Conservation (phyloP, 2,329 filamentous ascomycete genomes). For the Claviceps pusilla region DNA sequence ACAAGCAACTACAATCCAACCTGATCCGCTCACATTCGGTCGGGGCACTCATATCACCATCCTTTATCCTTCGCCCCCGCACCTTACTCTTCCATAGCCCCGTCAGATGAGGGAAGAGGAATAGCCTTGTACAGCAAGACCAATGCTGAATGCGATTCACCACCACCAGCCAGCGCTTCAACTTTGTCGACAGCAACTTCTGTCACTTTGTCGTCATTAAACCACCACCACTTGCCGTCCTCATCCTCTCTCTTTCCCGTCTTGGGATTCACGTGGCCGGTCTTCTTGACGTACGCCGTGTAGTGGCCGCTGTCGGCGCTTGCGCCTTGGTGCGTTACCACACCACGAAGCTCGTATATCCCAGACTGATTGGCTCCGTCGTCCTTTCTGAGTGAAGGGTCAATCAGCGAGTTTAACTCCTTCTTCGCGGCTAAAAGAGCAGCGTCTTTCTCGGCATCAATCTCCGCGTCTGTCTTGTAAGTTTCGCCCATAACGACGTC, state of each 20-base stretch:
- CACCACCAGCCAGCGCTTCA: conserved; percentile 74
- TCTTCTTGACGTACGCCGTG: conserved; percentile 94
- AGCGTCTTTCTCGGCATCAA: conserved; percentile 70
- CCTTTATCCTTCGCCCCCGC: not conserved
- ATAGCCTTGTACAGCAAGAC: conserved; percentile 68
- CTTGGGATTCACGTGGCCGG: conserved; percentile 53
- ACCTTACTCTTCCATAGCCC: conserved; percentile 13
- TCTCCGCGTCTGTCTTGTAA: conserved; percentile 87
- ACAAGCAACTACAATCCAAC: not conserved
- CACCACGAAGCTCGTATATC: conserved; percentile 82
- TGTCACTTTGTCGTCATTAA: conserved; percentile 94
- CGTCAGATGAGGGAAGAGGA: conserved; percentile 46
- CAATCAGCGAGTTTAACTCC: conserved; percentile 66
- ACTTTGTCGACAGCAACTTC: conserved; percentile 90
- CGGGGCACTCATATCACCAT: too few species aligned
- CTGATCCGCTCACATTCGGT: too few species aligned
- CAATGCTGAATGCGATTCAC: conserved; percentile 70
- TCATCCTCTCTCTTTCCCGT: conserved; percentile 67
- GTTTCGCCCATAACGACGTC: conserved; percentile 62
- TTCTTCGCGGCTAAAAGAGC: conserved; percentile 70
- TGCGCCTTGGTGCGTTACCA: conserved; percentile 91
- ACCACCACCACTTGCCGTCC: conserved; percentile 99
- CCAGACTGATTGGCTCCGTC: conserved; percentile 83
- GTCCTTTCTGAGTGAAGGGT: conserved; percentile 59
- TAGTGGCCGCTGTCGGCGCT: conserved; percentile 97